These are phyloP conservation scores for Mariannaea sp. DNA, from an alignment of 2,329 filamentous ascomycete genomes.

Conservation along the genomic window DNA sequence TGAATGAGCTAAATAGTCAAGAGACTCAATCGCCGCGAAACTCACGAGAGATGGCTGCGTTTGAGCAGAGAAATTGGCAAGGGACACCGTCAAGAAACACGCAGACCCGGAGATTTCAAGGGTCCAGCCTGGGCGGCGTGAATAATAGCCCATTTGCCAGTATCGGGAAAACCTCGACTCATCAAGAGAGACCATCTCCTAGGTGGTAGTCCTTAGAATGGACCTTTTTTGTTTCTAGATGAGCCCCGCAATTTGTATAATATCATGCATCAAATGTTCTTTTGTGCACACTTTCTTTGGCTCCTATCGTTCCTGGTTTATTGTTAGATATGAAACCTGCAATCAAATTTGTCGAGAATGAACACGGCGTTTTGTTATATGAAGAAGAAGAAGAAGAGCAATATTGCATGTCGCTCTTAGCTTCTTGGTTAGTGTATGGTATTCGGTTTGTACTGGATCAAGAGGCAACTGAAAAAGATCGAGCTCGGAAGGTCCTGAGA, in stretches of 20 bases:
- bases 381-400: no score
- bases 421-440: no score
- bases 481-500: no score
- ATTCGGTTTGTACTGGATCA: no score
- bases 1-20: constrained; percentile 59
- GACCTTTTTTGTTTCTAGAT: constrained; percentile 1
- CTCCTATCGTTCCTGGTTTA: background rate
- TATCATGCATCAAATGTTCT: constrained; percentile 2
- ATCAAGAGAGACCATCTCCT: constrained; percentile 50
- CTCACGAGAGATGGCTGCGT: constrained; percentile 64
- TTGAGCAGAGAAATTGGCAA: constrained; percentile 54
- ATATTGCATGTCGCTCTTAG: no score
- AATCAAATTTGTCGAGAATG: no score
- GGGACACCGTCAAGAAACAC: constrained; percentile 49
- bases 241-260: constrained; percentile 11
- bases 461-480: no score
- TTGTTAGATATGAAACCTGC: no score
- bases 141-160: constrained; percentile 49
- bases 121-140: constrained; percentile 30
- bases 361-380: no score
- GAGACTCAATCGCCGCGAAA: constrained; percentile 57
- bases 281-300: background rate
- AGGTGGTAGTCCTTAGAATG: constrained; percentile 33
- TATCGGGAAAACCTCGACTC: constrained; percentile 42
- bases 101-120: constrained; percentile 38